Evolutionary conservation across 164 flowering plant species (phyloP).

Genomic region (Chimonanthus praecox): DNA sequence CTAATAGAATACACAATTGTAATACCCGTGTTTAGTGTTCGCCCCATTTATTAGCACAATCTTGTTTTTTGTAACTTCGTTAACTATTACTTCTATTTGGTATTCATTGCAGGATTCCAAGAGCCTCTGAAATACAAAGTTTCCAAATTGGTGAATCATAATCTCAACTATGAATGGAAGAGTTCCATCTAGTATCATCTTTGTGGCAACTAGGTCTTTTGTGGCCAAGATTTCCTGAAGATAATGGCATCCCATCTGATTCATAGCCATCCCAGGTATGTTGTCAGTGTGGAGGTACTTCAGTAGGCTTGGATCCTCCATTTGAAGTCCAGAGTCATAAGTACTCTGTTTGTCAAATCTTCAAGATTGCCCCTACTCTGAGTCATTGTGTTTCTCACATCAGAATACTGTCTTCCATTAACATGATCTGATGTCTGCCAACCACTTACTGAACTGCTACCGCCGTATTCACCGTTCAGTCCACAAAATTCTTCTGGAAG

Average conservation of each 20-base stretch:
- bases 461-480: not conserved
- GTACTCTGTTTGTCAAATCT: not conserved
- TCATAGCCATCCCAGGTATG: not conserved
- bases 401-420: not conserved
- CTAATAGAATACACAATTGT: not conserved
- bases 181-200: constrained; percentile 1
- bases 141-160: constrained; percentile 2
- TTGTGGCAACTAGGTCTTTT: not conserved
- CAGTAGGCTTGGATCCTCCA: not conserved
- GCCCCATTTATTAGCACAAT: not conserved
- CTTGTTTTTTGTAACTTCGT: not conserved
- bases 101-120: not conserved
- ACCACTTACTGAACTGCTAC: not conserved
- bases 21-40: not conserved
- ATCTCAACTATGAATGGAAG: not conserved
- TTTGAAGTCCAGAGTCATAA: not conserved
- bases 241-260: not conserved
- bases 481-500: not conserved
- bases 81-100: not conserved
- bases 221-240: not conserved
- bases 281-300: not conserved
- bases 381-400: not conserved
- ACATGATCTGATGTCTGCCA: not conserved
- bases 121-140: constrained; percentile 1
- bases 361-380: not conserved